Evolutionary conservation across 2,329 filamentous ascomycete genomes (phyloP).

Genomic region (Ceratocystiopsis sp.): DNA sequence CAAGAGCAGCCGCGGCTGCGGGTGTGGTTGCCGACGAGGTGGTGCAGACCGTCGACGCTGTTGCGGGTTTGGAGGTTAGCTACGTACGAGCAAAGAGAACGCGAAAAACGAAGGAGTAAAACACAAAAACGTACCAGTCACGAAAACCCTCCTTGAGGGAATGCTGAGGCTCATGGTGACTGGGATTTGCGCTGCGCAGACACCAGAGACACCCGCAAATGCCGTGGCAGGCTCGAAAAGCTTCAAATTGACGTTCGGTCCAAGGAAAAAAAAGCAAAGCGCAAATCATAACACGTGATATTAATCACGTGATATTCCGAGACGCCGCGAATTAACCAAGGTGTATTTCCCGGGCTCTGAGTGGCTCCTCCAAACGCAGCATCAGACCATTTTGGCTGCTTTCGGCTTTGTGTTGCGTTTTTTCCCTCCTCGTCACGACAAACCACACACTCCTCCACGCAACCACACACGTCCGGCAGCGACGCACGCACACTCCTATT

Average conservation of each 20-base stretch:
- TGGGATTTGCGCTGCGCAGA: too few relatives aligned
- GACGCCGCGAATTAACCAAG: constrained; percentile 2
- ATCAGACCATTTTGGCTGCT: constrained; percentile 11
- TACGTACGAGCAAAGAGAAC: background rate
- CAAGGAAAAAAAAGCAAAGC: too few relatives aligned
- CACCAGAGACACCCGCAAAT: constrained; percentile 1
- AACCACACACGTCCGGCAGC: background rate
- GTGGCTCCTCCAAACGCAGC: constrained; percentile 7
- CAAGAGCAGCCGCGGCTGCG: background rate
- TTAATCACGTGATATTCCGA: constrained; percentile 1
- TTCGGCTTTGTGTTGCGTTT: constrained; percentile 2
- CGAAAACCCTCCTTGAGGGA: constrained; percentile 42
- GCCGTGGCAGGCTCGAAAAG: background rate
- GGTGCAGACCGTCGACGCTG: constrained; percentile 1
- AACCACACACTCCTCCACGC: background rate
- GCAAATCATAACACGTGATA: background rate
- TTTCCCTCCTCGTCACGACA: constrained; percentile 2
- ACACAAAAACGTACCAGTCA: constrained; percentile 33
- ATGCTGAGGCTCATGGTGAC: constrained; percentile 45
- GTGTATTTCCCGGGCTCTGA: constrained; percentile 2
- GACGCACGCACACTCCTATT: background rate
- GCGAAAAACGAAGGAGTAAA: background rate
- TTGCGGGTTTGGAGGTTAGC: background rate
- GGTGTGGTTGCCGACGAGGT: constrained; percentile 1
- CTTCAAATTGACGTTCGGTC: too few relatives aligned